These are phyloP conservation scores for Collybia sordida DNA, from an alignment of 768 basidiomycete species.

Conservation along the genomic window DNA sequence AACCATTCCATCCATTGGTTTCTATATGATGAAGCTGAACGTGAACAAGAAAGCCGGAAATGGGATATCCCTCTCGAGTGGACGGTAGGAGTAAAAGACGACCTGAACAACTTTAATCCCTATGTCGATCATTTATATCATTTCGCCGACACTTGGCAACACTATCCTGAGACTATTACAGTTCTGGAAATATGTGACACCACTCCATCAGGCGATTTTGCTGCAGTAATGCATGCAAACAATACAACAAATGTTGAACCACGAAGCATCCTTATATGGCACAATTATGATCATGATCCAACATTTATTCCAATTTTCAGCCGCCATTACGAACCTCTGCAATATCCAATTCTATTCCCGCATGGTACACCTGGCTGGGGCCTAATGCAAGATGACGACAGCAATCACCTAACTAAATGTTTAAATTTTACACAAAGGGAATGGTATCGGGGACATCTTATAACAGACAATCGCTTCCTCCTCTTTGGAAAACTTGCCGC, in stretches of 20 bases:
- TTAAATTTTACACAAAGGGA: not conserved
- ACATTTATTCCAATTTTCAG: slow-evolving; percentile 2
- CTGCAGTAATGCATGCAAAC: too few relatives aligned
- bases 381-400: not conserved
- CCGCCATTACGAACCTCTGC: slow-evolving; percentile 3
- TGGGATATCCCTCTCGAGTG: not conserved
- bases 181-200: not conserved
- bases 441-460: not conserved
- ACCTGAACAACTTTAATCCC: not conserved
- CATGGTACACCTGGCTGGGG: slow-evolving; percentile 5
- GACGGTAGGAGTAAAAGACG: not conserved
- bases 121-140: too few relatives aligned
- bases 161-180: too few relatives aligned
- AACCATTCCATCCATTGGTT: too few relatives aligned
- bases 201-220: too few relatives aligned
- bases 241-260: not conserved
- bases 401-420: not conserved
- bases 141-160: too few relatives aligned
- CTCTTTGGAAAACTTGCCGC: too few relatives aligned
- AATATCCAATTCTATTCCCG: slow-evolving; percentile 3
- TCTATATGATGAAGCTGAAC: not conserved
- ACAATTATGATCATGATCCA: not conserved
- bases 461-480: too few relatives aligned
- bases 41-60: not conserved
- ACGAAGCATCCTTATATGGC: not conserved